These are phyloP conservation scores for Stellera chamaejasme DNA, from an alignment of 345 rosid genomes.

Conservation along the genomic window DNA sequence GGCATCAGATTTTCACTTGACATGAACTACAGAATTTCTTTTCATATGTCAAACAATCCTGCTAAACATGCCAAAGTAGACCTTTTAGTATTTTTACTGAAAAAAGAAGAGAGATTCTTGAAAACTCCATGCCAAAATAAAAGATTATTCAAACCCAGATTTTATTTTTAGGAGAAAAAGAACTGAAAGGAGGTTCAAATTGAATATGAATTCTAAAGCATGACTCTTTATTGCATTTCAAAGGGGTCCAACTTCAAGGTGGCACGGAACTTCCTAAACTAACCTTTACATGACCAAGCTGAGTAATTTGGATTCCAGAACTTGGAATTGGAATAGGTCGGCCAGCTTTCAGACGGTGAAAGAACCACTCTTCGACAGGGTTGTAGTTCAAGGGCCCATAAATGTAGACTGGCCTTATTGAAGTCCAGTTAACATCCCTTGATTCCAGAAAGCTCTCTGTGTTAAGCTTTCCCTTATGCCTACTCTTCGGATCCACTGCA, in stretches of 20 bases:
- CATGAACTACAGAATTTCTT: too few relatives aligned
- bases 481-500: conserved; percentile 95
- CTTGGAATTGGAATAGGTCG: conserved; percentile 89
- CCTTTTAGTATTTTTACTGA: background rate
- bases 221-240: background rate
- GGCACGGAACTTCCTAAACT: conserved; percentile 10
- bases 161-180: too few relatives aligned
- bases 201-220: background rate
- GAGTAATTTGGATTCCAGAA: conserved; percentile 76
- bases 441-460: conserved; percentile 63
- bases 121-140: background rate
- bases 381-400: conserved; percentile 97
- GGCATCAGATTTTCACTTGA: too few relatives aligned
- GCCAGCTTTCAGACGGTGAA: conserved; percentile 88
- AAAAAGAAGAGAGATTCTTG: background rate
- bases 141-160: too few relatives aligned
- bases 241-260: background rate
- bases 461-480: conserved; percentile 96
- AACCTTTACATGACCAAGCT: conserved; percentile 97
- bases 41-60: too few relatives aligned
- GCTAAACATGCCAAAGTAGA: too few relatives aligned
- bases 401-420: conserved; percentile 87
- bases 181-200: background rate
- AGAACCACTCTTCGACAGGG: conserved; percentile 99
- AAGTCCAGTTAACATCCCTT: conserved; percentile 86